A percentile compares a stretch with the other conserved stretches of the same genome.
Evolutionary conservation across 1,139 yeast genomes (phyloP).

Genomic region (Debaryomycetaceae sp.): DNA sequence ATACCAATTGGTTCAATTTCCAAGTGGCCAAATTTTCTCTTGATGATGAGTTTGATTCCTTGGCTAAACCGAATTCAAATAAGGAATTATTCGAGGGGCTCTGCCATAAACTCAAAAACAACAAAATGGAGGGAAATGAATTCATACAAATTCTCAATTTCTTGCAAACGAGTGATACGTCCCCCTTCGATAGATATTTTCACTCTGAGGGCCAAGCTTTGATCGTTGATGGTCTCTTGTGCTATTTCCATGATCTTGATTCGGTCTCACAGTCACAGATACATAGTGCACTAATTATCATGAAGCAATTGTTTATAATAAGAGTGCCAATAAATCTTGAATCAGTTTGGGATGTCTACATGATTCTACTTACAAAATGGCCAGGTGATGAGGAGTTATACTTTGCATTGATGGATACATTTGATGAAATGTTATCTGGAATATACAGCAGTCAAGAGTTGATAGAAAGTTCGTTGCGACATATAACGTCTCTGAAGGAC

Average conservation of each 20-base stretch:
- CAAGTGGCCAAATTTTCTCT: slow-evolving; percentile 28
- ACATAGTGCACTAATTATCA: slow-evolving; percentile 28
- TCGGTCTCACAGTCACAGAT: slow-evolving; percentile 9
- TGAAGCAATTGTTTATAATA: slow-evolving; percentile 35
- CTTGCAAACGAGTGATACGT: slow-evolving; percentile 22
- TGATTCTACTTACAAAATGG: slow-evolving; percentile 8
- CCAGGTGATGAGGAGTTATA: slow-evolving; percentile 15
- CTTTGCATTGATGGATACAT: slow-evolving; percentile 26
- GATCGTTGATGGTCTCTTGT: slow-evolving; percentile 28
- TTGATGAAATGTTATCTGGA: slow-evolving; percentile 30
- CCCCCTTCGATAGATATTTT: slow-evolving; percentile 22
- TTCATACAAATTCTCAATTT: slow-evolving; percentile 18
- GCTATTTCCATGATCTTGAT: slow-evolving; percentile 14
- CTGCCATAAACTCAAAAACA: slow-evolving; percentile 14
- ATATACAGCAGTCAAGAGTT: slow-evolving; percentile 19
- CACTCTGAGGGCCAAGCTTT: slow-evolving; percentile 19
- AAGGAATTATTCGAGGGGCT: slow-evolving; percentile 17
- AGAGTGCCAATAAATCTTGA: slow-evolving; percentile 16
- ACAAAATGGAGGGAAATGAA: slow-evolving; percentile 11
- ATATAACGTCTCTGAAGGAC: slow-evolving; percentile 8
- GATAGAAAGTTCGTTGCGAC: slow-evolving; percentile 6
- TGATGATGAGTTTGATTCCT: slow-evolving; percentile 3
- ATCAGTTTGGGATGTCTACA: slow-evolving; percentile 21
- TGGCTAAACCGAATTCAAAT: slow-evolving; percentile 9
- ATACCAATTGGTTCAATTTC: slow-evolving; percentile 40